phyloP scores from a whole-genome alignment of 495 filamentous ascomycete species.

The Xylaria scruposa region DNA sequence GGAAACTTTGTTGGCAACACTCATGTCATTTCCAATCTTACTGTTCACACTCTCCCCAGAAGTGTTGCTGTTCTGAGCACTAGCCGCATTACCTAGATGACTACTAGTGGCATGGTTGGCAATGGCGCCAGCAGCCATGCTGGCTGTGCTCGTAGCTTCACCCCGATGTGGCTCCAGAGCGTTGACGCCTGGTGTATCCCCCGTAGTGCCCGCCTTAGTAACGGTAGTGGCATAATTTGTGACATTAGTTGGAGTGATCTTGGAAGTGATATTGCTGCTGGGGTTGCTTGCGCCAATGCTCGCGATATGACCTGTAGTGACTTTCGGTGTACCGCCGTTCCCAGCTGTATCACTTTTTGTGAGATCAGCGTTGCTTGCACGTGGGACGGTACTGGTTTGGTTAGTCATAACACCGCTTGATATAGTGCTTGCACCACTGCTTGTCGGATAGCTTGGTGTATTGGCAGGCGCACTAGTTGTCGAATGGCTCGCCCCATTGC shows the following conservation, averaged over 20 bases:
- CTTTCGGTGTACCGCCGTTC: background rate
- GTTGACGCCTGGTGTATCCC: background rate
- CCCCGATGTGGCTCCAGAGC: background rate
- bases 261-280: background rate
- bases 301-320: background rate
- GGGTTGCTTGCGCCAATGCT: background rate
- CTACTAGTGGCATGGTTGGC: background rate
- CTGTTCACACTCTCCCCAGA: background rate
- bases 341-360: background rate
- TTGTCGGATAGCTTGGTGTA: background rate
- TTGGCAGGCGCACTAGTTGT: background rate
- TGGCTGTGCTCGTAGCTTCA: background rate
- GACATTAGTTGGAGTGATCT: background rate
- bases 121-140: background rate
- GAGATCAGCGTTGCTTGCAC: background rate
- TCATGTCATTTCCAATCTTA: constrained; percentile 18
- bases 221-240: background rate
- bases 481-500: background rate
- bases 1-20: background rate
- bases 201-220: background rate
- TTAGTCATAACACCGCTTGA: background rate
- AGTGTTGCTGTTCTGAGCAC: background rate
- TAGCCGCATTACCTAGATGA: background rate
- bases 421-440: background rate
- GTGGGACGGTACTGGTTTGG: background rate